Evolutionary conservation across 1,284 basidiomycete genomes (phyloP), one percentile per base, ranked within the genome.

Genomic region (Amylostereum areolatum): DNA sequence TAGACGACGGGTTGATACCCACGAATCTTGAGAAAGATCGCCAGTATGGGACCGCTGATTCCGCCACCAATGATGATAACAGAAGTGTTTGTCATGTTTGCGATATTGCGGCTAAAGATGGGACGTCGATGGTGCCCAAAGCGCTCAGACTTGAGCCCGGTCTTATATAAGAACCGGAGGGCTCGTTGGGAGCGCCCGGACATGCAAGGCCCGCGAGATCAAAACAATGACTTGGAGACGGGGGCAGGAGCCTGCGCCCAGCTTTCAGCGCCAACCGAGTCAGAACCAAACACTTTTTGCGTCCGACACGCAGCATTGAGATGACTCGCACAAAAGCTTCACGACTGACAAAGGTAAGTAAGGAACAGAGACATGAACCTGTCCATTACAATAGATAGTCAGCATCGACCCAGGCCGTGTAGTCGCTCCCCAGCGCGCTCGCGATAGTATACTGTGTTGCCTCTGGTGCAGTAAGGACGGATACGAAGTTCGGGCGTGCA

Each of bases 21-120:
- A 49, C 68, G 68, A 27, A 55, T 54, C 52, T 73, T 71, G 42
- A 77, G 65, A 42, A 73, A 62, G 30, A 70, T 62, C 2, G 70
- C 73, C n/a, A 75, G 66, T 1, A 73, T 64, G n/a, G 73, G 71
- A 11, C 73, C 74, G 5, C 69, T 72, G 34, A 75, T 69, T 5
- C 73, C 74, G n/a, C 61, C 65, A 11, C 72, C 73, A 12, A 67
- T 62, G 52, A 74, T 64, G 51, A 73, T 69, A 24, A 72, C 65
- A 52, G 63, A 68, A 12, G 62, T 59, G 12, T 44, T 12, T 6
- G 49, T 5, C 49, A 47, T 55, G 44, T 7, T 8, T 45, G 37
- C 6, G 11, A 10, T n/a, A 43, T 43, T 25, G 27, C 1, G 33
- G 30, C 28, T 27, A 27, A 35, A 47, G 18, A 39, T 12, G 45